Evolutionary conservation across 371 early-diverging fungal species (phyloP).

Genomic region (Thermomucor indicae-seudaticae): DNA sequence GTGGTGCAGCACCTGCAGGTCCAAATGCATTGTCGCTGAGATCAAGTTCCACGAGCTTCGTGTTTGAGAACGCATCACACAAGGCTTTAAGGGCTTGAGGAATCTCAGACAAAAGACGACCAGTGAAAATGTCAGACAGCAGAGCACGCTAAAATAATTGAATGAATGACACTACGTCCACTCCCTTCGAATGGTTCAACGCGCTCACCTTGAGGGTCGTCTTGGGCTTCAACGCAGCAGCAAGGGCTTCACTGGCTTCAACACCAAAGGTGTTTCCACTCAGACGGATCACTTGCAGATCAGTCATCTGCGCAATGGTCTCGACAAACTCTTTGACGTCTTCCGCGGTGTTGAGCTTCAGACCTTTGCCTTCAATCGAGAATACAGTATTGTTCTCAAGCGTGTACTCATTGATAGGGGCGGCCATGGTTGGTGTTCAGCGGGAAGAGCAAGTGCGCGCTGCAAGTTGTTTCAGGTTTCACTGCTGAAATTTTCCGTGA

Average conservation of each 20-base stretch:
- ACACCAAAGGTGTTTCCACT: constrained; percentile 95
- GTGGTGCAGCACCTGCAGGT: constrained; percentile 87
- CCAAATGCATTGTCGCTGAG: constrained; percentile 98
- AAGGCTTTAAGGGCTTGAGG: constrained; percentile 80
- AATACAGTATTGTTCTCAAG: constrained; percentile 48
- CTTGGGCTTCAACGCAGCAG: constrained; percentile 67
- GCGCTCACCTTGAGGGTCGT: constrained; percentile 66
- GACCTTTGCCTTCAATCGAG: constrained; percentile 61
- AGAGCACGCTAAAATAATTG: constrained; percentile 42
- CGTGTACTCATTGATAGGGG: constrained; percentile 36
- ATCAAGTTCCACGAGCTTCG: constrained; percentile 75
- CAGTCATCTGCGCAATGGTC: constrained; percentile 59
- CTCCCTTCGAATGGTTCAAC: too few relatives aligned
- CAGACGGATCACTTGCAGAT: constrained; percentile 73
- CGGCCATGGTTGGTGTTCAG: not conserved
- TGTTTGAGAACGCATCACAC: constrained; percentile 78
- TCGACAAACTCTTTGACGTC: constrained; percentile 77
- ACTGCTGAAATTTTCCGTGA: not conserved
- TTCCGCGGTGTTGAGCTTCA: constrained; percentile 81
- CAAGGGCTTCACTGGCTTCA: constrained; percentile 85
- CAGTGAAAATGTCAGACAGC: constrained; percentile 91
- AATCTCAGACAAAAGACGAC: constrained; percentile 87
- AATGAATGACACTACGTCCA: too few relatives aligned
- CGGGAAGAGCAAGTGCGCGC: not conserved
- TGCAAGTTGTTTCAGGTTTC: too few relatives aligned